Evolutionary conservation across 768 basidiomycete species (phyloP), one percentile per base, ranked within the genome.

Genomic region (Podaxis carcinomalis): DNA sequence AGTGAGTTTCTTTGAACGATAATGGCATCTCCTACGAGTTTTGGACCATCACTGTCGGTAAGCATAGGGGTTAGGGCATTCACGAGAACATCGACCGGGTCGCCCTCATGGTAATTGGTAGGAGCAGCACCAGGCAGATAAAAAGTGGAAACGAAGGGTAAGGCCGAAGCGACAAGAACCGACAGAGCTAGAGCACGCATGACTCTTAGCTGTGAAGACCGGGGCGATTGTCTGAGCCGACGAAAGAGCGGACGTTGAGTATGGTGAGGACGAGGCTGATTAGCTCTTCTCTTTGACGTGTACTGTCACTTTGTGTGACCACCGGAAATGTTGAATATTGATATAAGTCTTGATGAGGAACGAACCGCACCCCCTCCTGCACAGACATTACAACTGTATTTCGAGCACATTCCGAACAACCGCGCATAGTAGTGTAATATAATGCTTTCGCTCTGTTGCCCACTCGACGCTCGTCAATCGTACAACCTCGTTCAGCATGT

Each of bases 111-210:
- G 74, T 93, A 98, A 72, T 93, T 87, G 69, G 84, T 87, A 0
- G 96, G 96, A 5, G 95, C 93, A 28, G 95, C 84, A 25, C 90
- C 90, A 25, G 95, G 95, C 40, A 98, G 83, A 72, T 98, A 98
- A 78, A 98, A 98, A 3, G 90, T 19, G 70, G 60, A 42, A 70
- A 53, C 51, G 65, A 65, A 47, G 67, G 63, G 36, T n/a, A 51
- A 27, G 16, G 23, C n/a, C 23, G 37, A 39, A 25, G 50, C 37
- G 16, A 66, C 56, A 39, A 68, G 51, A 16, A 64, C 57, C 25
- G 67, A 65, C 54, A 66, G 56, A 50, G 63, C 61, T 55, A 64
- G 36, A 50, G 68, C 49, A 52, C 59, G 67, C 74, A 75, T 74
- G 62, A 47, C 64, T 42, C 49, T 36, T 21, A 32, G 57, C 47